Conservation (phyloP, 371 early-diverging fungal genomes). For the Hamiltosporidium magnivora region DNA sequence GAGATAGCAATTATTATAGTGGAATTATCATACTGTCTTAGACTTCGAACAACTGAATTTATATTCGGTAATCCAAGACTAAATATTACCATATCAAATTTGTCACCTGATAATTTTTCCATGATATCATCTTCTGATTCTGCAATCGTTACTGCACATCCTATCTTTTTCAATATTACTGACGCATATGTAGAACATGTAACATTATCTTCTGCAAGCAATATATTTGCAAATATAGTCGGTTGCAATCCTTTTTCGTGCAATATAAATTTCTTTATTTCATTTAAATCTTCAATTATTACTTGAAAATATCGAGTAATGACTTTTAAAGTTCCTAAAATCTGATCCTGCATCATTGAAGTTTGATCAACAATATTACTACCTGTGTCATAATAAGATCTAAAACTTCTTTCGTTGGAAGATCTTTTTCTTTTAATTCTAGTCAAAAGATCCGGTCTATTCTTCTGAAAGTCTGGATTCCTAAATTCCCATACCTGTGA, state of each 20-base stretch:
- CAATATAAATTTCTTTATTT: constrained; percentile 36
- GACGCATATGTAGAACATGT: constrained; percentile 32
- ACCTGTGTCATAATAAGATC: constrained; percentile 8
- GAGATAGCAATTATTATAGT: constrained; percentile 20
- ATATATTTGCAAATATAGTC: constrained; percentile 5
- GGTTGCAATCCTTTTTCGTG: constrained; percentile 12
- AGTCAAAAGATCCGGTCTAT: constrained; percentile 31
- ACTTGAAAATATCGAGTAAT: constrained; percentile 46
- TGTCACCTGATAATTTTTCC: constrained; percentile 11
- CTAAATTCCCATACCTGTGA: constrained; percentile 46
- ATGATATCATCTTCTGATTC: constrained; percentile 16
- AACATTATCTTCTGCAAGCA: constrained; percentile 29
- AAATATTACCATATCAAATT: constrained; percentile 27
- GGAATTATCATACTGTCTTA: constrained; percentile 20
- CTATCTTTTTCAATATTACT: constrained; percentile 27
- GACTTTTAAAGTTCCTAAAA: constrained; percentile 32
- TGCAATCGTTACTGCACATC: constrained; percentile 10
- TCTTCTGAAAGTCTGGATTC: constrained; percentile 45
- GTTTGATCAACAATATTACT: constrained; percentile 26
- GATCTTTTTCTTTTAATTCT: constrained; percentile 51
- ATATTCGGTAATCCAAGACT: neutral
- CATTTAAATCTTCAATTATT: constrained; percentile 47
- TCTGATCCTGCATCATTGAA: constrained; percentile 36
- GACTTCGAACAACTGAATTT: constrained; percentile 4
- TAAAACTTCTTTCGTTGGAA: constrained; percentile 24